A percentile compares a stretch with the other conserved stretches of the same genome.
Evolutionary conservation across 73 alveolate genomes (phyloP).

Genomic region (Tetrahymena borealis): DNA sequence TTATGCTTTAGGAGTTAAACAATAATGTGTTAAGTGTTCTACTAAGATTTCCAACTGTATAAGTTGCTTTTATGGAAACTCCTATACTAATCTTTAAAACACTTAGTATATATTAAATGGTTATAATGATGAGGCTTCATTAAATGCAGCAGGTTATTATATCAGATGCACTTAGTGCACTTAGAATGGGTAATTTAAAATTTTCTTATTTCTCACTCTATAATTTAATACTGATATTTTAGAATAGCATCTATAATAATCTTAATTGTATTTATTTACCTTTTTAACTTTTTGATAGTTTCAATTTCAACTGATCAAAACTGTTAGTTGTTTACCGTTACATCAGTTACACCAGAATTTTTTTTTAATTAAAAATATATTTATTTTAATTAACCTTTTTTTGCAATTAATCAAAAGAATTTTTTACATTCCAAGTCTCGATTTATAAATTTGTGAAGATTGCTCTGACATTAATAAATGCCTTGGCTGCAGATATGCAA

Average conservation of each 20-base stretch:
- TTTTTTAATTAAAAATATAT: neutral
- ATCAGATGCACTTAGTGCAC: neutral
- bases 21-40: neutral
- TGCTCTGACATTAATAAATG: neutral
- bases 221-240: no score
- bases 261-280: no score
- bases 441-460: neutral
- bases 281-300: no score
- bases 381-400: no score
- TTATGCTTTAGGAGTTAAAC: neutral
- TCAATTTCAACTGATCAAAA: no score
- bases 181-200: neutral
- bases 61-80: neutral
- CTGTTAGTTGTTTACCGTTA: neutral
- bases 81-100: neutral
- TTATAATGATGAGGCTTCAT: neutral
- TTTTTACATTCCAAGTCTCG: neutral
- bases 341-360: neutral
- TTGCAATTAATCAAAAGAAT: neutral
- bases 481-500: neutral
- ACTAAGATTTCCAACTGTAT: neutral
- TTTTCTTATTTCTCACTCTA: no score
- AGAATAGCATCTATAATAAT: no score
- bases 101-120: neutral
- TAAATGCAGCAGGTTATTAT: neutral